A percentile compares a stretch with the other conserved stretches of the same genome.
phyloP scores from a whole-genome alignment of 164 flowering plant genomes.

The Stephania yunnanensis region DNA sequence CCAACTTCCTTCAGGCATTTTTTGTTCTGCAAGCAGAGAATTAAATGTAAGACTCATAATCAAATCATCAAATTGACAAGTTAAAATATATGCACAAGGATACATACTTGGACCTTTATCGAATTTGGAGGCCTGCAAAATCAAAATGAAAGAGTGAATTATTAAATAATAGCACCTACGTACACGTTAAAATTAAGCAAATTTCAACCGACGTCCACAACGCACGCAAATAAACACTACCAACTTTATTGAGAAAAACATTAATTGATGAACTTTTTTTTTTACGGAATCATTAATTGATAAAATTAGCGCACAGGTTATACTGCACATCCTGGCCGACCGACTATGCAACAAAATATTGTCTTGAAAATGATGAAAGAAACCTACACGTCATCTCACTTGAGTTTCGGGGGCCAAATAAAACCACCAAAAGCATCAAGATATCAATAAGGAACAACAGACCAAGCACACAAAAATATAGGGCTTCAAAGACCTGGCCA shows the following conservation, averaged over 20 bases:
- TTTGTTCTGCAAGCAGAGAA: constrained; percentile 49
- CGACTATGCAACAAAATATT: background rate
- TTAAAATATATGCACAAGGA: background rate
- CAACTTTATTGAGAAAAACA: background rate
- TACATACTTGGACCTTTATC: constrained; percentile 83
- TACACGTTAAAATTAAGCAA: background rate
- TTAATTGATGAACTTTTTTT: too few species aligned
- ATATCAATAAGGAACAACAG: background rate
- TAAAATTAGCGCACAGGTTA: background rate
- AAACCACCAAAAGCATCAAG: background rate
- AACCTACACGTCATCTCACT: background rate
- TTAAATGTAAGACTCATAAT: constrained; percentile 6
- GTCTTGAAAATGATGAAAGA: background rate
- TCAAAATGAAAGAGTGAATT: constrained; percentile 5
- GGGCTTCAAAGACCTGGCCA: background rate
- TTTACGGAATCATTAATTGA: too few species aligned
- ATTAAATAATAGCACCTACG: background rate
- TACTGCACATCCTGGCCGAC: background rate
- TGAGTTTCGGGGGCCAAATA: background rate
- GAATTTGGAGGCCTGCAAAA: constrained; percentile 53
- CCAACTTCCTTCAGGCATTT: constrained; percentile 99
- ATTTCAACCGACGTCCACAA: background rate
- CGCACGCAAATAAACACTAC: background rate
- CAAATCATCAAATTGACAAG: background rate
- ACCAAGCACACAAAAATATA: background rate